phyloP scores from a whole-genome alignment of 768 basidiomycete species.

The Suillus plorans region DNA sequence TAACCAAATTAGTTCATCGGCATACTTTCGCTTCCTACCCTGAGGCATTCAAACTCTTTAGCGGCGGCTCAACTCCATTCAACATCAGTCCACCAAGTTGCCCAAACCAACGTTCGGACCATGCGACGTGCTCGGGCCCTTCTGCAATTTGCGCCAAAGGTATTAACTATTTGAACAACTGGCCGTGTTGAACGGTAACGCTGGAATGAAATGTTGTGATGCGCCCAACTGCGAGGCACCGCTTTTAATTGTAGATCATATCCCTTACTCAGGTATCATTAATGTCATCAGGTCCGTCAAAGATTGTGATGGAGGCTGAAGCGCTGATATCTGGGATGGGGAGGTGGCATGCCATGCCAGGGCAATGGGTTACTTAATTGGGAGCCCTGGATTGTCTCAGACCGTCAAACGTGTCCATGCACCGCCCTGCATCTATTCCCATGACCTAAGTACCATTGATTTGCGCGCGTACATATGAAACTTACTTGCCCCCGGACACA shows the following conservation, averaged over 20 bases:
- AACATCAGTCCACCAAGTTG: neutral
- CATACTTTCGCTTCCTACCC: too few relatives aligned
- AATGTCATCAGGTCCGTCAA: neutral
- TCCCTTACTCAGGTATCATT: neutral
- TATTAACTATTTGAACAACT: neutral
- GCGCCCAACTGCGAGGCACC: neutral
- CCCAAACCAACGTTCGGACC: neutral
- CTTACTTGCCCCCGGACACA: neutral
- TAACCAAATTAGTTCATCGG: neutral
- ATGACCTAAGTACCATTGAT: neutral
- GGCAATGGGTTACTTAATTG: neutral
- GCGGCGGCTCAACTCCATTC: too few relatives aligned
- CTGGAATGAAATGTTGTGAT: neutral
- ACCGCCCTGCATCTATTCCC: neutral
- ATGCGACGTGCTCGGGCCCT: neutral
- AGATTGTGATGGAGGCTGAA: neutral
- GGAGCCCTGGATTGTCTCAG: neutral
- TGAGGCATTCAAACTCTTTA: too few relatives aligned
- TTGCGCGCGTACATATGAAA: neutral
- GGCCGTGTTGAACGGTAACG: neutral
- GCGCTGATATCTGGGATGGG: neutral
- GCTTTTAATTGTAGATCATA: neutral
- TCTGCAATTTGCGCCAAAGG: neutral
- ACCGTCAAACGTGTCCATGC: neutral
- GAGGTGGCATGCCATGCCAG: neutral